Evolutionary conservation across 169 alveolate genomes (phyloP).

Genomic region (Plasmodium berghei): DNA sequence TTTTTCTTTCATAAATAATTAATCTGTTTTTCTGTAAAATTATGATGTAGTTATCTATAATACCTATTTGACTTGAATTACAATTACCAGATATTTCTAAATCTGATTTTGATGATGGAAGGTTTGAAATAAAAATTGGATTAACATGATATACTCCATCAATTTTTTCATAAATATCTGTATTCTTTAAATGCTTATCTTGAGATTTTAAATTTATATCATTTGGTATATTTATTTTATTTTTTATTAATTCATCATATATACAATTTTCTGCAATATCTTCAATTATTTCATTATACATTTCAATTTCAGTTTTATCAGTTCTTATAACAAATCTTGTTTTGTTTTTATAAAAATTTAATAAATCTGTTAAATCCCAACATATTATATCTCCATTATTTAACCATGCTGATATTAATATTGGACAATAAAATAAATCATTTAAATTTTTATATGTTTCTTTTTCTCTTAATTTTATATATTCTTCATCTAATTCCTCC

Average conservation of each 20-base stretch:
- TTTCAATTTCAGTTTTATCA: slow-evolving; percentile 69
- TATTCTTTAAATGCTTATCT: slow-evolving; percentile 1
- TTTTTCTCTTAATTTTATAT: slow-evolving; percentile 19
- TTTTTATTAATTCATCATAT: slow-evolving; percentile 45
- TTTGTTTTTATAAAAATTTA: slow-evolving; percentile 34
- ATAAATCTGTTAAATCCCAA: slow-evolving; percentile 74
- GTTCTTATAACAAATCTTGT: slow-evolving; percentile 62
- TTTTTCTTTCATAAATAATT: slow-evolving; percentile 57
- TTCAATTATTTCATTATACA: slow-evolving; percentile 47
- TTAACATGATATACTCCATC: slow-evolving; percentile 35
- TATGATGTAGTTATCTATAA: slow-evolving; percentile 61
- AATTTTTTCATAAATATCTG: background rate
- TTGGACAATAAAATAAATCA: slow-evolving; percentile 48
- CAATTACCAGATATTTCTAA: slow-evolving; percentile 71
- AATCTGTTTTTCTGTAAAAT: slow-evolving; percentile 64
- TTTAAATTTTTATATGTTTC: slow-evolving; percentile 33
- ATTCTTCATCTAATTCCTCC: slow-evolving; percentile 36
- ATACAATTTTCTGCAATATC: slow-evolving; percentile 71
- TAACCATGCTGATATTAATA: slow-evolving; percentile 52
- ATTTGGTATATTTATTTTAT: slow-evolving; percentile 6
- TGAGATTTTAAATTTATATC: slow-evolving; percentile 25
- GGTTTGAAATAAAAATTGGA: slow-evolving; percentile 21
- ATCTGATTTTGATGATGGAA: background rate
- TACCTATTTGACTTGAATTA: slow-evolving; percentile 62
- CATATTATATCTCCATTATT: slow-evolving; percentile 64